phyloP scores from a whole-genome alignment of 805 yeast genomes.

The Lipomyces yamadae region DNA sequence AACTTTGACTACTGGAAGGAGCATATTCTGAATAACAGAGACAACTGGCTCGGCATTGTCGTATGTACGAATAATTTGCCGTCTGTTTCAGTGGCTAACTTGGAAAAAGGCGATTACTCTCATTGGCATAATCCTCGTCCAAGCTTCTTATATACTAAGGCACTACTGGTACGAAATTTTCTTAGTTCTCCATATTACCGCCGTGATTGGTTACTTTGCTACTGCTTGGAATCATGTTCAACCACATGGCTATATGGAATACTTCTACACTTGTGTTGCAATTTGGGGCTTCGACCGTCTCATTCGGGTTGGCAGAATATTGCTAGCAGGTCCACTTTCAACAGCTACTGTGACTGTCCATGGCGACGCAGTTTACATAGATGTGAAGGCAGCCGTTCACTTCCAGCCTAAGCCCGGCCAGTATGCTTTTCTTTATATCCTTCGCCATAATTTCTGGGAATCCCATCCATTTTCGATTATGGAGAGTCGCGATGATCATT shows the following conservation, averaged over 20 bases:
- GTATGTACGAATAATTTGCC: conserved; percentile 34
- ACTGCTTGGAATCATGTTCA: conserved; percentile 64
- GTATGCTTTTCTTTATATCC: conserved; percentile 36
- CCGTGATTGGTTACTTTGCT: conserved; percentile 59
- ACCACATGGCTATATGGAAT: conserved; percentile 49
- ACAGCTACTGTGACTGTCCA: conserved; percentile 10
- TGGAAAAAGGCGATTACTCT: conserved; percentile 11
- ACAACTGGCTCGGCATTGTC: conserved; percentile 47
- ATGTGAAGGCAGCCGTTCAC: conserved; percentile 18
- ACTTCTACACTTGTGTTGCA: conserved; percentile 54
- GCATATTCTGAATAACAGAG: conserved; percentile 2
- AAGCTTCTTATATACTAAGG: conserved; percentile 18
- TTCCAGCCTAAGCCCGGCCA: conserved; percentile 36
- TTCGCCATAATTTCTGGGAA: conserved; percentile 33
- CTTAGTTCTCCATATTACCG: conserved; percentile 59
- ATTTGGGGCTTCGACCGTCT: conserved; percentile 75
- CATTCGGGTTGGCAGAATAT: conserved; percentile 59
- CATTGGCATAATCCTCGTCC: conserved; percentile 12
- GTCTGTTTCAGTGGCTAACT: neutral
- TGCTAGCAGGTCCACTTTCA: conserved; percentile 36
- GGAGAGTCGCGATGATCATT: conserved; percentile 20
- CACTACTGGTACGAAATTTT: conserved; percentile 60
- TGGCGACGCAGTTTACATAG: conserved; percentile 23
- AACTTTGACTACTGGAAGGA: conserved; percentile 47
- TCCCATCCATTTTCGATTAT: conserved; percentile 33